Conservation (phyloP, 2,329 filamentous ascomycete genomes). For the Capronia coronata region DNA sequence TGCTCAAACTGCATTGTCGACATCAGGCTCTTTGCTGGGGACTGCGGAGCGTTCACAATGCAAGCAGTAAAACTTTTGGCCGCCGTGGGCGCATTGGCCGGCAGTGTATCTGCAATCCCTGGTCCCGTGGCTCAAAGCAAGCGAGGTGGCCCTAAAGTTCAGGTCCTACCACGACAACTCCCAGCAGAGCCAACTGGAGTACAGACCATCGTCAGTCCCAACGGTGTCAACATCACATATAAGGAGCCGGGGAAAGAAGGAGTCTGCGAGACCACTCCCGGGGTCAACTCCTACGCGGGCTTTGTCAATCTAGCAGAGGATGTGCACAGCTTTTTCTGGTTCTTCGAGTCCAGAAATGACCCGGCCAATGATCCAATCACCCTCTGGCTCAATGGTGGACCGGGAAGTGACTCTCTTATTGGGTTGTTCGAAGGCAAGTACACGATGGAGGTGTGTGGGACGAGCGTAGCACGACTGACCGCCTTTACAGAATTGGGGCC, state of each 20-base stretch:
- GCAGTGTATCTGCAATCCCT: constrained; percentile 9
- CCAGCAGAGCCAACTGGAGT: constrained; percentile 36
- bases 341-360: constrained; percentile 51
- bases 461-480: constrained; percentile 21
- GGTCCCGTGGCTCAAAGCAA: constrained; percentile 22
- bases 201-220: constrained; percentile 36
- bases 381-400: constrained; percentile 40
- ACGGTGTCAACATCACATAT: constrained; percentile 50
- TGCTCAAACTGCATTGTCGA: background rate
- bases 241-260: constrained; percentile 49
- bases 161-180: constrained; percentile 32
- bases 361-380: constrained; percentile 41
- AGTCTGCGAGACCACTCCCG: constrained; percentile 50
- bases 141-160: constrained; percentile 15
- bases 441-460: background rate
- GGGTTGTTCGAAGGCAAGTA: constrained; percentile 37
- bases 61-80: constrained; percentile 2
- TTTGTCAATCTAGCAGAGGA: constrained; percentile 49
- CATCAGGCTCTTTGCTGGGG: too few species aligned
- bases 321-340: constrained; percentile 51
- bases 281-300: constrained; percentile 51
- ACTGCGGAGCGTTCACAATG: constrained; percentile 11
- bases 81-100: constrained; percentile 9
- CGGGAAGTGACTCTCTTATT: constrained; percentile 39
- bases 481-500: constrained; percentile 35